Evolutionary conservation across 192 early-diverging fungal species (phyloP).

Genomic region (Coemansia sp.): DNA sequence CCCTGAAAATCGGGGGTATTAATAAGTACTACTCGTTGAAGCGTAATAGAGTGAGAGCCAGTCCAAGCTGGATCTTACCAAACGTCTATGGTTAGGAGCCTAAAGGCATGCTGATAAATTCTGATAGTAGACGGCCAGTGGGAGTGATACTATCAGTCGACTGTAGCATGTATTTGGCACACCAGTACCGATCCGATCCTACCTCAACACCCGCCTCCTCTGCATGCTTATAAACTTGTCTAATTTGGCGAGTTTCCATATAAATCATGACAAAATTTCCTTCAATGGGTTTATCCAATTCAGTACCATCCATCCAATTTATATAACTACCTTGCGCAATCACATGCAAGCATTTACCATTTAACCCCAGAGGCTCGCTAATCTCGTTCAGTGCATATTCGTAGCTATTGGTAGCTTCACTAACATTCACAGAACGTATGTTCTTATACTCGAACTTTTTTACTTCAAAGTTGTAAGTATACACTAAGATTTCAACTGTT

Average conservation of each 20-base stretch:
- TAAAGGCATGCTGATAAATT: not conserved
- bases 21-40: not conserved
- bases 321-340: not conserved
- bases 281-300: not conserved
- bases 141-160: not conserved
- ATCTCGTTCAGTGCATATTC: not conserved
- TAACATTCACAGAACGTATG: not conserved
- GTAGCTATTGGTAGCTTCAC: not conserved
- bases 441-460: not conserved
- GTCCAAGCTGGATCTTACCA: not conserved
- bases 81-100: not conserved
- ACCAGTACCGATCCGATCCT: not conserved
- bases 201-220: too few species aligned
- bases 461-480: not conserved
- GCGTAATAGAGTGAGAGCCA: not conserved
- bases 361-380: not conserved
- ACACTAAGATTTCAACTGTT: not conserved
- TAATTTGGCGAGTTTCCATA: not conserved
- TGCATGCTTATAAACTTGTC: not conserved
- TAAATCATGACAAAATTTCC: not conserved
- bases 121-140: not conserved
- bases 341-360: not conserved
- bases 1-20: too few species aligned
- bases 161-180: not conserved
- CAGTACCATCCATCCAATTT: not conserved